A percentile compares a stretch with the other conserved stretches of the same genome.
phyloP scores from a whole-genome alignment of 2,329 filamentous ascomycete genomes.

The Fusarium sp. region DNA sequence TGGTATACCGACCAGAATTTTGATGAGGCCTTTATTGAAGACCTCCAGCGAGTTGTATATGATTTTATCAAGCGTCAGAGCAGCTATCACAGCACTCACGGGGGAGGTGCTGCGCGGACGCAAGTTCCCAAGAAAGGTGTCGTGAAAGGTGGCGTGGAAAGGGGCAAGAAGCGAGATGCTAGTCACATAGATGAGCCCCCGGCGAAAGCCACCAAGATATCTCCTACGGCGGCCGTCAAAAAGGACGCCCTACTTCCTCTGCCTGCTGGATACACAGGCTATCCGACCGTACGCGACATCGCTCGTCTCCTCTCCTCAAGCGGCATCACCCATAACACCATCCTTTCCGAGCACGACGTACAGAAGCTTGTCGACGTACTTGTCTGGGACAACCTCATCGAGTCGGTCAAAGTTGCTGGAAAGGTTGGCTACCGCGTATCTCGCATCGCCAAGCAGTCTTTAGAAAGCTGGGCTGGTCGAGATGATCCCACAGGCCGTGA shows the following conservation, averaged over 20 bases:
- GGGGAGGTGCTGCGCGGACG: constrained; percentile 45
- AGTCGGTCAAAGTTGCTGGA: constrained; percentile 64
- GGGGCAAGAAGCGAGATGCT: constrained; percentile 61
- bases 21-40: constrained; percentile 86
- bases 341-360: constrained; percentile 76
- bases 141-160: constrained; percentile 56
- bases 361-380: constrained; percentile 88
- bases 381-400: constrained; percentile 85
- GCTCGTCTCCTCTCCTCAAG: constrained; percentile 75
- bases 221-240: constrained; percentile 28
- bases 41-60: constrained; percentile 76
- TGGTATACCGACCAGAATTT: constrained; percentile 95
- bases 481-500: constrained; percentile 49
- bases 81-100: constrained; percentile 65
- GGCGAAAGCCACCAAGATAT: constrained; percentile 41
- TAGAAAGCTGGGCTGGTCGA: constrained; percentile 51
- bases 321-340: constrained; percentile 76
- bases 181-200: constrained; percentile 47
- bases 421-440: constrained; percentile 62
- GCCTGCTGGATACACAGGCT: constrained; percentile 74
- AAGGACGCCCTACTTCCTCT: constrained; percentile 59
- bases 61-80: constrained; percentile 76
- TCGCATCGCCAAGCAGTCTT: constrained; percentile 57
- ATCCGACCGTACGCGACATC: constrained; percentile 82
- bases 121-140: constrained; percentile 64